Conservation (phyloP, 305 asterid genomes). For the Striga hermonthica region DNA sequence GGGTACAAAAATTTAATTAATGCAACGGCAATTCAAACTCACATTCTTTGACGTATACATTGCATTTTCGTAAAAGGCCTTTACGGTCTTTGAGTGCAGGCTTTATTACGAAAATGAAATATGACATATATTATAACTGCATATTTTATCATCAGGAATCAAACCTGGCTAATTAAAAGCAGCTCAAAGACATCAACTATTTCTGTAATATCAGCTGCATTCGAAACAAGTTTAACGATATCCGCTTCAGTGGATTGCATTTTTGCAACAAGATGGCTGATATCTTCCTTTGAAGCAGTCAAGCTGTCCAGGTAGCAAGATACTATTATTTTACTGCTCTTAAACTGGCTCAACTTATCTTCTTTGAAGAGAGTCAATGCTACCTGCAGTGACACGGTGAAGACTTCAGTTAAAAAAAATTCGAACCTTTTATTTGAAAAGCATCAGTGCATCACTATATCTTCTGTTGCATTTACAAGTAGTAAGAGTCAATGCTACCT, state of each 20-base stretch:
- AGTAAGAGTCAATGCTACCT: too few relatives aligned
- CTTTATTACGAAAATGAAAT: too few relatives aligned
- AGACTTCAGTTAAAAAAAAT: background rate
- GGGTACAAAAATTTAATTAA: background rate
- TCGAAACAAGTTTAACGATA: background rate
- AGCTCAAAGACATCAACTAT: background rate
- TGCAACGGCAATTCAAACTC: too few relatives aligned
- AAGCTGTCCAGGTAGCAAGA: conserved; percentile 5
- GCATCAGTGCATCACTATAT: too few relatives aligned
- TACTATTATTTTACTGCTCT: conserved; percentile 2
- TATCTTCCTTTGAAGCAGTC: background rate
- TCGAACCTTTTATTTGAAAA: too few relatives aligned
- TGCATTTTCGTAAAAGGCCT: too few relatives aligned
- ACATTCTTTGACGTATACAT: too few relatives aligned
- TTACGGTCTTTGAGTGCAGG: too few relatives aligned
- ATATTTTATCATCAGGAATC: background rate
- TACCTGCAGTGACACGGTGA: background rate
- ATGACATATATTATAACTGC: too few relatives aligned
- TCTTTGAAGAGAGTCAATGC: background rate
- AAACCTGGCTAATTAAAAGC: background rate
- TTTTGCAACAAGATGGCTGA: background rate
- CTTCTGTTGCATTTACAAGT: too few relatives aligned
- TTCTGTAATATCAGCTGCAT: conserved; percentile 2
- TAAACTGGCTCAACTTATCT: background rate
- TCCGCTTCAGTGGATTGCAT: background rate